Percentiles rank a stretch among this genome's conserved stretches.
These are phyloP conservation scores for Penicillium riverlandense DNA, from an alignment of 495 filamentous ascomycete genomes.

Conservation along the genomic window DNA sequence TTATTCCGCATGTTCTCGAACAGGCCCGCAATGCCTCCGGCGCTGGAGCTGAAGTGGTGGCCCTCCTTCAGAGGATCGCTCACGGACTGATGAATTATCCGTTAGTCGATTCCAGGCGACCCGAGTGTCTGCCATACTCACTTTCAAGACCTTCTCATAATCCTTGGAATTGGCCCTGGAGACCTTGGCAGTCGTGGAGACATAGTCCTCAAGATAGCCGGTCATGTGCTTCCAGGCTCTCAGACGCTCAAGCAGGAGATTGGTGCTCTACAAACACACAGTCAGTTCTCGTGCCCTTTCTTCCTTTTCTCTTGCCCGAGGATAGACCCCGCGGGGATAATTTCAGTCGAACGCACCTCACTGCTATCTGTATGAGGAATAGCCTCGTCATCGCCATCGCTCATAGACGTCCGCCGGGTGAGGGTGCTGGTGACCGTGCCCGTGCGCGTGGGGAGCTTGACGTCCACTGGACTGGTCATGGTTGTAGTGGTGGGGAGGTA, in stretches of 20 bases:
- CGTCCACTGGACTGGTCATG: slow-evolving; percentile 29
- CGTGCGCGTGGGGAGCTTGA: slow-evolving; percentile 50
- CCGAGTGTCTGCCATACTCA: slow-evolving; percentile 19
- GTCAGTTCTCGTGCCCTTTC: background rate
- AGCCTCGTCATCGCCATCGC: slow-evolving; percentile 59
- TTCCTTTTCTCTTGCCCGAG: background rate
- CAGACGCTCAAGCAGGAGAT: slow-evolving; percentile 74
- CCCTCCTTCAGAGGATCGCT: slow-evolving; percentile 78
- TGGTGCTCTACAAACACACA: slow-evolving; percentile 50
- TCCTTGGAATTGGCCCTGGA: slow-evolving; percentile 84
- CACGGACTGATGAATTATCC: slow-evolving; percentile 52
- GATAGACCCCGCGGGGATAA: background rate
- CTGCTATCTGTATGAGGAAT: slow-evolving; percentile 74
- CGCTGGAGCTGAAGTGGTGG: slow-evolving; percentile 81
- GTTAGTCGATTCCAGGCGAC: background rate
- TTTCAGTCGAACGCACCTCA: slow-evolving; percentile 45
- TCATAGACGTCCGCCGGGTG: slow-evolving; percentile 29
- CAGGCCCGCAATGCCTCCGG: slow-evolving; percentile 76
- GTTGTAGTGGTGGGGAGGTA: background rate
- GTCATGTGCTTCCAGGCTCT: slow-evolving; percentile 94
- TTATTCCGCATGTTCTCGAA: slow-evolving; percentile 92
- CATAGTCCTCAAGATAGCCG: slow-evolving; percentile 83
- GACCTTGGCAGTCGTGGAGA: slow-evolving; percentile 73
- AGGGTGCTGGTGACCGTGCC: slow-evolving; percentile 43
- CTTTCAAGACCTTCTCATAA: slow-evolving; percentile 91